phyloP scores from a whole-genome alignment of 1,139 yeast species.

The Taiozyma sp. region DNA sequence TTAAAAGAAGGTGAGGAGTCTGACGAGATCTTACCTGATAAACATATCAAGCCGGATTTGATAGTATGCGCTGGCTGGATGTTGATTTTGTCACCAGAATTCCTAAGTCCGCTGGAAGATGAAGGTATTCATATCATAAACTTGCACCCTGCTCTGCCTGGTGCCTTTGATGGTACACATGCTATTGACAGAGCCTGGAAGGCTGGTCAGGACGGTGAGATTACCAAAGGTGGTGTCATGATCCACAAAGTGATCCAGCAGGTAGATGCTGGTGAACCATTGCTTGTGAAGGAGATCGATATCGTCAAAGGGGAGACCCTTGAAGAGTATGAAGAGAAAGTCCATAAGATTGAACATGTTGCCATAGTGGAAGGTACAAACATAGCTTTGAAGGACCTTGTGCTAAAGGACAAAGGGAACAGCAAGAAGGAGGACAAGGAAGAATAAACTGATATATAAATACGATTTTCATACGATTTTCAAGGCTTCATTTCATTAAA shows the following conservation, averaged over 20 bases:
- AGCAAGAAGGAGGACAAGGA: constrained; percentile 1
- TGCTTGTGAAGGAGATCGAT: constrained; percentile 73
- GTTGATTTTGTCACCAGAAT: constrained; percentile 79
- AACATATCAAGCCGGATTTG: constrained; percentile 60
- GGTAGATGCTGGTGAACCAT: constrained; percentile 90
- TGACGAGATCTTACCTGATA: constrained; percentile 17
- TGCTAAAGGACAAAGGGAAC: constrained; percentile 3
- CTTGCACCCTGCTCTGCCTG: constrained; percentile 95
- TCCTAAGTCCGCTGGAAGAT: constrained; percentile 59
- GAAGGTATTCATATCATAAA: constrained; percentile 77
- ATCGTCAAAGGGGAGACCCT: constrained; percentile 67
- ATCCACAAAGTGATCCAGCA: constrained; percentile 92
- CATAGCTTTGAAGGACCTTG: constrained; percentile 45
- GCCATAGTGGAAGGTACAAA: constrained; percentile 92
- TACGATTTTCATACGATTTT: background rate
- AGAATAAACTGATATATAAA: constrained; percentile 2
- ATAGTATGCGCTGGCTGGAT: constrained; percentile 99
- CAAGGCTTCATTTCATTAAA: background rate
- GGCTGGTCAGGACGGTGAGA: constrained; percentile 81
- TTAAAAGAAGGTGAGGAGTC: constrained; percentile 30
- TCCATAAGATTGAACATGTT: constrained; percentile 79
- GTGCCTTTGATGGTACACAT: constrained; percentile 94
- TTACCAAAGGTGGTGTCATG: constrained; percentile 90
- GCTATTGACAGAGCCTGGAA: constrained; percentile 96
- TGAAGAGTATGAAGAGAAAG: constrained; percentile 76